Evolutionary conservation across 768 basidiomycete genomes (phyloP), one percentile per base, ranked within the genome.

Genomic region (Psilocybe subaeruginosa): DNA sequence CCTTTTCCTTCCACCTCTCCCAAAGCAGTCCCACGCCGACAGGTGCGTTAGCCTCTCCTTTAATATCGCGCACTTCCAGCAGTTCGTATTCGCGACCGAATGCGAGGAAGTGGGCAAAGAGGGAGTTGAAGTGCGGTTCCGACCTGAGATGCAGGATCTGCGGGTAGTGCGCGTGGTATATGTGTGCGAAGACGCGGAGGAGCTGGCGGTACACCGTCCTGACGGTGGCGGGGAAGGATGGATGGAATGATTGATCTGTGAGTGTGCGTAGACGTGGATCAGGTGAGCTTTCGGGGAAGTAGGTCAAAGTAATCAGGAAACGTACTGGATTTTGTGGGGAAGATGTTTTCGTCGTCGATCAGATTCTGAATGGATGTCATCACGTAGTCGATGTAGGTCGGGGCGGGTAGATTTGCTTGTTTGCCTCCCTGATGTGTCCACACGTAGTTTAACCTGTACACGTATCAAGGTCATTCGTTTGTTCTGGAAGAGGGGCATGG

Each of bases 181-280:
- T 86, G 79, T 99, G 97, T 8, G 97, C 96, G 71, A 98, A 98
- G 65, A 99, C 92, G 51, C 97, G 92, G 58, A 99, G 85, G 37
- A 99, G 92, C 70, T 98, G 96, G 33, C 95, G 93, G 77, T 98
- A 99, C 69, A 99, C 90, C 73, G 96, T 94, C 63, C 94, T 94
- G 67, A 91, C 81, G 11, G 95, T 95, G 8, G 90, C 85, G 1
- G 97, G 94, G 80, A 99, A 99, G 54, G 84, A 85, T 45, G 84
- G 86, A 52, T 93, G 89, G 76, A 98, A 98, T 46, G 92, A 84
- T 55, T 92, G 91, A 49, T 93, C 95, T 63, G 59, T 31, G n/a
- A 54, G 50, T 23, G 12, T 52, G 4, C 8, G 52, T 35, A 3
- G 55, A 54, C 49, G 19, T 12, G 7, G 46, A 49, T 37, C 19